phyloP scores from a whole-genome alignment of 2,329 filamentous ascomycete genomes.

The Cytospora leucostoma region DNA sequence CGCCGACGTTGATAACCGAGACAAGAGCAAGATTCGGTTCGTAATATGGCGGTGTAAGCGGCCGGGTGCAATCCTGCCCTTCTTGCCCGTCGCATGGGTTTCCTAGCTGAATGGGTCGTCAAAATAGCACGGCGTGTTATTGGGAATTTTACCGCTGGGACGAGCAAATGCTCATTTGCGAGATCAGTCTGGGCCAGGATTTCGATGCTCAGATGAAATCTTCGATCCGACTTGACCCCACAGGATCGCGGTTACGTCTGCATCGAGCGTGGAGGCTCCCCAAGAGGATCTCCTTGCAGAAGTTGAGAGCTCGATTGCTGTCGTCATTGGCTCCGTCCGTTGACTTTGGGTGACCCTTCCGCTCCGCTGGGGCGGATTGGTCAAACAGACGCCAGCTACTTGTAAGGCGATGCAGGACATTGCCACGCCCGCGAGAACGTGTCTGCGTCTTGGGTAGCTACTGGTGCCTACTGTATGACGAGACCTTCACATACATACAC shows the following conservation, averaged over 20 bases:
- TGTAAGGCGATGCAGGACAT: neutral
- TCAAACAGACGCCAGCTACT: slow-evolving; percentile 7
- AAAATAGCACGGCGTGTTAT: neutral
- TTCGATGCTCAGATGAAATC: neutral
- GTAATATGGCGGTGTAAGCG: slow-evolving; percentile 23
- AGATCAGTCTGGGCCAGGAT: slow-evolving; percentile 1
- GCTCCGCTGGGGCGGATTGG: slow-evolving; percentile 1
- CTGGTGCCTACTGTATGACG: neutral
- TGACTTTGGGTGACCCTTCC: neutral
- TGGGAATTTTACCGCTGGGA: slow-evolving; percentile 2
- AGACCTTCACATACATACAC: neutral
- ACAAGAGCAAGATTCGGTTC: slow-evolving; percentile 15
- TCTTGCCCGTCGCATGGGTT: neutral
- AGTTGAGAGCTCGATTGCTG: neutral
- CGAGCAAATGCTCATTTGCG: neutral
- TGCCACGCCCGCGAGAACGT: slow-evolving; percentile 5
- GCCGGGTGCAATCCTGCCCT: slow-evolving; percentile 19
- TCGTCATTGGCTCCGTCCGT: neutral
- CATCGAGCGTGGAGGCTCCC: slow-evolving; percentile 12
- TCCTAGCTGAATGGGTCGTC: neutral
- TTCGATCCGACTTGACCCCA: slow-evolving; percentile 1
- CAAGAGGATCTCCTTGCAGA: slow-evolving; percentile 2
- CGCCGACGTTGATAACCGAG: slow-evolving; percentile 18
- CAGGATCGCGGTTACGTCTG: neutral
- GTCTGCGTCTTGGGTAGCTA: neutral